phyloP scores from a whole-genome alignment of 2,329 filamentous ascomycete genomes.

The Claviceps spartinae region DNA sequence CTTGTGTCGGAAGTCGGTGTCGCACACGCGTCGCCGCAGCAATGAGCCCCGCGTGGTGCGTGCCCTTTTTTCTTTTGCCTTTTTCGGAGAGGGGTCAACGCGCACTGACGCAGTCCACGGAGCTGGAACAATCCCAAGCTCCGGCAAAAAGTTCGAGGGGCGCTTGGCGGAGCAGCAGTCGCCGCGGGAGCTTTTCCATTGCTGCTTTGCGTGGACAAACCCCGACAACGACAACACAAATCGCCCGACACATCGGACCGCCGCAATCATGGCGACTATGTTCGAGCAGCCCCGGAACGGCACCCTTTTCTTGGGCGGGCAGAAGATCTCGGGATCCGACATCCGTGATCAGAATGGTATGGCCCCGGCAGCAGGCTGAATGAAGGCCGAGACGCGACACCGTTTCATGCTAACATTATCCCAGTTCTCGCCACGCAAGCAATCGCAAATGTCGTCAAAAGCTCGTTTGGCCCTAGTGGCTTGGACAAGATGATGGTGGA shows the following conservation, averaged over 20 bases:
- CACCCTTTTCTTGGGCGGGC: conserved; percentile 89
- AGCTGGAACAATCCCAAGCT: conserved; percentile 15
- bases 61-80: conserved; percentile 2
- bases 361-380: conserved; percentile 8
- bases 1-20: neutral
- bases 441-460: conserved; percentile 98
- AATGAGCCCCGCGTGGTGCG: conserved; percentile 8
- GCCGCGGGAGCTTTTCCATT: neutral
- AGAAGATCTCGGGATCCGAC: conserved; percentile 93
- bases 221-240: conserved; percentile 1
- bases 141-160: conserved; percentile 17
- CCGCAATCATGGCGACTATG: conserved; percentile 67
- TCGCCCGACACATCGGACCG: conserved; percentile 8
- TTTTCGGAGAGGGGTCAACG: conserved; percentile 8
- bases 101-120: conserved; percentile 3
- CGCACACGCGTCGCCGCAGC: neutral
- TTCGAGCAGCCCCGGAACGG: conserved; percentile 93
- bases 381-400: neutral
- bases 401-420: conserved; percentile 3
- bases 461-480: conserved; percentile 91
- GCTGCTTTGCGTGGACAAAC: neutral
- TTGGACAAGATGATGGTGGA: conserved; percentile 99
- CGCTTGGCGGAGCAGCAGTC: conserved; percentile 6
- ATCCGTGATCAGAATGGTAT: conserved; percentile 93
- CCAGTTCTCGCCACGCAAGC: conserved; percentile 86